Percentiles rank a stretch among this genome's conserved stretches.
Conservation (phyloP, 441 rosid species). For the Adansonia rubrostipa region DNA sequence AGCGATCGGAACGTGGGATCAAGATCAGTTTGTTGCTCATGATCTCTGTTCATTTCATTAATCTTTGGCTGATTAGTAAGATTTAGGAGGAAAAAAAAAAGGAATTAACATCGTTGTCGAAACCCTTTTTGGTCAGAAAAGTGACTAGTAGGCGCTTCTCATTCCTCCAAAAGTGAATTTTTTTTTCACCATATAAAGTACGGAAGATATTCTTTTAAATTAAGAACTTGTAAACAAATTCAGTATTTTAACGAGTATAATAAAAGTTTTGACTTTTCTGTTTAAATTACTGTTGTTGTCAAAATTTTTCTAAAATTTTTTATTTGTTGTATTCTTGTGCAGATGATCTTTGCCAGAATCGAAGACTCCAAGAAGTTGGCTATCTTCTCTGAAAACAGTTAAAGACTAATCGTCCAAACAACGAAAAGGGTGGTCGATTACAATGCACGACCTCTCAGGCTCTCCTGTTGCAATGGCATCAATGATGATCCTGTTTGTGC, state of each 20-base stretch:
- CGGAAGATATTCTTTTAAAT: background rate
- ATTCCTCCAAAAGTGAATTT: background rate
- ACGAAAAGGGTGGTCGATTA: slow-evolving; percentile 87
- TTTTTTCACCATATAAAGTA: background rate
- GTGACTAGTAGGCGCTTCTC: background rate
- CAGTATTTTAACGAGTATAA: background rate
- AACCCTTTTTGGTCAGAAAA: background rate
- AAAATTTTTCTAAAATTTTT: background rate
- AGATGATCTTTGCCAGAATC: slow-evolving; percentile 62
- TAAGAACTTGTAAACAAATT: background rate
- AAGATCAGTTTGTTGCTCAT: slow-evolving; percentile 36
- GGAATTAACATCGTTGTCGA: background rate
- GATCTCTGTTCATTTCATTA: background rate
- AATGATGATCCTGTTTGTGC: slow-evolving; percentile 92
- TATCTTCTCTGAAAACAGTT: slow-evolving; percentile 52
- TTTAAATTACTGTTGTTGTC: background rate
- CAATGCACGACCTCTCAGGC: slow-evolving; percentile 86
- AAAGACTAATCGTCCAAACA: slow-evolving; percentile 59
- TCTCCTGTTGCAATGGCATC: slow-evolving; percentile 94
- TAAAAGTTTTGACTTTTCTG: too few species aligned
- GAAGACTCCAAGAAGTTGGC: slow-evolving; percentile 55
- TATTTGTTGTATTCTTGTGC: background rate
- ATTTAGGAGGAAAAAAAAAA: background rate
- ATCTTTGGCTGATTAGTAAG: slow-evolving; percentile 27
- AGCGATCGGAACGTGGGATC: slow-evolving; percentile 48